phyloP scores from a whole-genome alignment of 495 filamentous ascomycete genomes.

The Aspergillus bertholletiae region DNA sequence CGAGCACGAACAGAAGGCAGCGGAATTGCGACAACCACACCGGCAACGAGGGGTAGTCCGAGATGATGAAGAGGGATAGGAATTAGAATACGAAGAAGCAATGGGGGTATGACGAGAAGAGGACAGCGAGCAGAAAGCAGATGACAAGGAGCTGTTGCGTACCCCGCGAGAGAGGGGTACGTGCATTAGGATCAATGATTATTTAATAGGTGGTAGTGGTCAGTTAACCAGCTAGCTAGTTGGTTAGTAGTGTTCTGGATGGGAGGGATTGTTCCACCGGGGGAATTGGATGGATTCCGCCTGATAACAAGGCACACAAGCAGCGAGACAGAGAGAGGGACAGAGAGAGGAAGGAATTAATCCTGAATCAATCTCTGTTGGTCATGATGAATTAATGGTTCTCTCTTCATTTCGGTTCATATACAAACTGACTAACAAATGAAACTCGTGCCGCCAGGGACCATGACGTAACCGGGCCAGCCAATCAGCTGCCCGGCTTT shows the following conservation, averaged over 20 bases:
- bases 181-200: constrained; percentile 11
- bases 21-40: constrained; percentile 23
- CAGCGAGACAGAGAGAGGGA: too few species aligned
- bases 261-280: too few species aligned
- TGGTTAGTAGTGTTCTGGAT: too few species aligned
- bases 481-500: constrained; percentile 9
- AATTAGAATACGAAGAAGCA: not conserved
- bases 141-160: constrained; percentile 15
- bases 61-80: not conserved
- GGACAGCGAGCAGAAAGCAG: constrained; percentile 8
- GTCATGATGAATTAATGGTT: not conserved
- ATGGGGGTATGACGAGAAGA: not conserved
- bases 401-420: not conserved
- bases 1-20: constrained; percentile 16
- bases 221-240: too few species aligned
- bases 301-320: too few species aligned
- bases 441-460: too few species aligned
- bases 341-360: too few species aligned
- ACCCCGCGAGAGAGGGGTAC: constrained; percentile 14
- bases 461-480: not conserved
- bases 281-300: too few species aligned
- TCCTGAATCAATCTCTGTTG: too few species aligned
- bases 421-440: too few species aligned
- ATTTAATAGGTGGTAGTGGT: not conserved
- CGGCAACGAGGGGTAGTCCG: constrained; percentile 14